Evolutionary conservation across 352 stramenopile species (phyloP).

Genomic region (Saprolegnia diclina): DNA sequence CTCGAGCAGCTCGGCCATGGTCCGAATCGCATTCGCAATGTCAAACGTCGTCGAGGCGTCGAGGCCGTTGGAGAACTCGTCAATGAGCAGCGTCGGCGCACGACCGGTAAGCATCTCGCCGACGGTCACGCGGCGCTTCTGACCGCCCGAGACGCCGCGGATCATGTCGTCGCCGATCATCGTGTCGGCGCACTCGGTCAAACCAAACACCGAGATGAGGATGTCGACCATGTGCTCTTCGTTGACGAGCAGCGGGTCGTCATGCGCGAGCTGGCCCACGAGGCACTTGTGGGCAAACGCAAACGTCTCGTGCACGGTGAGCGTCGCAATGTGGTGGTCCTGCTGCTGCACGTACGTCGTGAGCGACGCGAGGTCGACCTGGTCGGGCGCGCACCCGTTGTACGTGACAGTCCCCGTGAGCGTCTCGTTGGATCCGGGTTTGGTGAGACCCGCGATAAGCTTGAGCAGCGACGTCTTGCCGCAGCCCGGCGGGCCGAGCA

Average conservation of each 20-base stretch:
- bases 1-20: constrained; percentile 22
- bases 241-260: constrained; percentile 15
- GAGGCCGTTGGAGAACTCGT: constrained; percentile 26
- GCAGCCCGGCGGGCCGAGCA: constrained; percentile 19
- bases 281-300: constrained; percentile 29
- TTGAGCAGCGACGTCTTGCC: constrained; percentile 21
- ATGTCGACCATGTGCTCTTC: constrained; percentile 20
- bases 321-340: constrained; percentile 39
- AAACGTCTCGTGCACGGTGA: constrained; percentile 44
- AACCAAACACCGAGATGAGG: constrained; percentile 18
- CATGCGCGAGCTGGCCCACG: constrained; percentile 1
- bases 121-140: constrained; percentile 62
- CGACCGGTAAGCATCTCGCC: constrained; percentile 63
- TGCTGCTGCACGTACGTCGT: constrained; percentile 29
- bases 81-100: constrained; percentile 18
- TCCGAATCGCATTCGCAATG: constrained; percentile 24
- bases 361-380: constrained; percentile 15
- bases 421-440: not conserved
- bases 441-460: not conserved
- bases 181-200: constrained; percentile 38
- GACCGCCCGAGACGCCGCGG: constrained; percentile 64
- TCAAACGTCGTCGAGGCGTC: constrained; percentile 25
- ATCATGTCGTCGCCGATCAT: constrained; percentile 44
- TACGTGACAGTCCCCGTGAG: constrained; percentile 11
- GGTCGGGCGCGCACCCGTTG: constrained; percentile 2